Base-by-base conservation (phyloP, 306 rosid genomes). In the Gillenia trifoliata region DNA sequence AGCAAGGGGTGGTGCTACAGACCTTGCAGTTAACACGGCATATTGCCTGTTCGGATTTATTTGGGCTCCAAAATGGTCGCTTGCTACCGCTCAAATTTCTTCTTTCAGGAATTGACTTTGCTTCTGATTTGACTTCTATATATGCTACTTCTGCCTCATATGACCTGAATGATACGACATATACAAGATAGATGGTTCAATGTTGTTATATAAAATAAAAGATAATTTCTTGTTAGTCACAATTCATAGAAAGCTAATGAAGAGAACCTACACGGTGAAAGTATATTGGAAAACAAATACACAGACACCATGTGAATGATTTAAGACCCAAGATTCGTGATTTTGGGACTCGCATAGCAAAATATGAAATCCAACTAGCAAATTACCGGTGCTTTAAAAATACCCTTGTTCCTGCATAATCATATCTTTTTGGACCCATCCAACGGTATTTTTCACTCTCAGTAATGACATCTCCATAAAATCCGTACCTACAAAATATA, bases 351-450 rank as follows among this genome's bases (percentile, higher is more conserved):
- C 36, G 7, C 43, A 50, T 47, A 75, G 34, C 31, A 49, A 47
- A 63, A 71, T 66, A 70, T 4, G 15, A 57, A 60, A 26, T 63
- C 64, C 40, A 72, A 64, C 71, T 68, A 29, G 56, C 33, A 31
- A 88, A 15, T 65, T 71, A 78, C 98, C 92, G 87, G 83, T 91
- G 97, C 89, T 28, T 93, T 75, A 93, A 72, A 79, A 93, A 93
- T 68, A 88, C 96, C 85, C 85, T 79, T 57, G 98, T 89, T 74
- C 98, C 98, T 0, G 98, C 97, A 80, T 87, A 91, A 86, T 93
- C 98, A 69, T 93, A 93, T 41, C 98, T 92, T 65, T 26, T 84
- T 73, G 98, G 98, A 50, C 98, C 98, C 98, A 93, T 93, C 98
- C 98, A 93, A 29, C 94, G 96, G 79, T 83, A 89, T 73, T 91